Evolutionary conservation across 75 land plant species (phyloP).

Genomic region (Pseudotsuga menziesii): DNA sequence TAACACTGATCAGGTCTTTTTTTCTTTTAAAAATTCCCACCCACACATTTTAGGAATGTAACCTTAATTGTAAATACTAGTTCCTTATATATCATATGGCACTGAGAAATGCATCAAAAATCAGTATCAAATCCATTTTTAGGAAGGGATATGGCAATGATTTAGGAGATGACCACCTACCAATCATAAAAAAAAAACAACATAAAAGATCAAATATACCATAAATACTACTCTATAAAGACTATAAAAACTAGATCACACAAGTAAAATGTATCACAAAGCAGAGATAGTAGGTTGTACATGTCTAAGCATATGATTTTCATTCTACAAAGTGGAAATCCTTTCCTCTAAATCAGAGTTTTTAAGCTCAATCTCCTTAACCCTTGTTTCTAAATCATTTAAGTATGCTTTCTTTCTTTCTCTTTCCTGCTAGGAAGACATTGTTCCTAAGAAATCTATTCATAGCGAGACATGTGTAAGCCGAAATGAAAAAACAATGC

Average conservation of each 20-base stretch:
- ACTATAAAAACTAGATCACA: neutral
- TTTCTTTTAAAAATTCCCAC: neutral
- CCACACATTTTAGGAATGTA: neutral
- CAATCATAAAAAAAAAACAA: too few relatives aligned
- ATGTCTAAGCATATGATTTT: constrained; percentile 95
- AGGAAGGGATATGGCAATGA: too few relatives aligned
- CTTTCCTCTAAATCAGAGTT: constrained; percentile 92
- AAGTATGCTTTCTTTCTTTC: constrained; percentile 95
- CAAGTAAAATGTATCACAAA: neutral
- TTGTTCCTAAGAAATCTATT: constrained; percentile 90
- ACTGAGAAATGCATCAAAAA: too few relatives aligned
- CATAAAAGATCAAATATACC: too few relatives aligned
- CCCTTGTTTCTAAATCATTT: constrained; percentile 71
- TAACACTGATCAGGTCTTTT: too few relatives aligned
- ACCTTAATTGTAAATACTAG: too few relatives aligned
- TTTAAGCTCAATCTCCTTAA: constrained; percentile 79
- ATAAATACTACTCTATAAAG: neutral
- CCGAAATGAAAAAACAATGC: neutral
- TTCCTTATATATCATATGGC: too few relatives aligned
- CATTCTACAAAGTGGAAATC: constrained; percentile 82
- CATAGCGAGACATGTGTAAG: neutral
- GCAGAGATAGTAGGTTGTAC: constrained; percentile 21
- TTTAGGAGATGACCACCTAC: too few relatives aligned
- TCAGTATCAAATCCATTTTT: too few relatives aligned
- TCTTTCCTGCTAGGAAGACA: constrained; percentile 96